Evolutionary conservation across 2,329 filamentous ascomycete genomes (phyloP), one percentile per base, ranked within the genome.

Genomic region (Monosporascus sp.): DNA sequence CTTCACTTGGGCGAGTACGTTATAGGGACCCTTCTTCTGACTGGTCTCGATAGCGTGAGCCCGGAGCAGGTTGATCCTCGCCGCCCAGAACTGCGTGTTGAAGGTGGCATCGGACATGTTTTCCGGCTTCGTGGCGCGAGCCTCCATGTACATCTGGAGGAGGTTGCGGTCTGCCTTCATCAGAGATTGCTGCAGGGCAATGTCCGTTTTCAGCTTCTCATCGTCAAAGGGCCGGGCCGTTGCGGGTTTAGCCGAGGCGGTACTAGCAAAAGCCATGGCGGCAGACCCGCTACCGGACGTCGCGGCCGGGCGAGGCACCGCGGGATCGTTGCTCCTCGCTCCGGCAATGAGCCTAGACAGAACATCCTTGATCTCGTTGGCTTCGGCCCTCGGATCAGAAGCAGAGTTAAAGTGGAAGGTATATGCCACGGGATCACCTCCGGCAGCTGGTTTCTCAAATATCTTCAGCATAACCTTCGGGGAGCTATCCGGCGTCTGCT

Each of bases 401-500:
- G 82, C 71, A 3, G 90, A 90, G 54, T 90, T 95, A 73, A 99
- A 97, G 58, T 89, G 86, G 70, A 99, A 97, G 48, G 93, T 83
- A 67, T 95, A 90, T 51, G 85, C 82, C 46, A 85, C 80, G 18
- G 89, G 75, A 48, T 86, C 82, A 27, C 76, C 69, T 25, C 76
- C 75, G 47, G 75, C 74, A 34, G 82, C 72, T 42, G 82, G 72
- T 67, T 91, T 88, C 57, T 88, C 88, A 62, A 97, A 89, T 51
- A 99, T 86, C 70, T 94, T 96, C 54, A 97, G 81, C 80, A 96
- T 96, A 50, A 96, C 91, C 77, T 96, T 97, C 18, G 90, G 77
- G 37, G 84, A 85, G n/a, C 79, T 85, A 55, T 90, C 90, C 14
- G 94, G 92, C 1, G 94, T 97, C 70, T 97, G 93, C 70, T 99